Evolutionary conservation across 164 flowering plant species (phyloP).

Genomic region (Kalanchoe fedtschenkoi): DNA sequence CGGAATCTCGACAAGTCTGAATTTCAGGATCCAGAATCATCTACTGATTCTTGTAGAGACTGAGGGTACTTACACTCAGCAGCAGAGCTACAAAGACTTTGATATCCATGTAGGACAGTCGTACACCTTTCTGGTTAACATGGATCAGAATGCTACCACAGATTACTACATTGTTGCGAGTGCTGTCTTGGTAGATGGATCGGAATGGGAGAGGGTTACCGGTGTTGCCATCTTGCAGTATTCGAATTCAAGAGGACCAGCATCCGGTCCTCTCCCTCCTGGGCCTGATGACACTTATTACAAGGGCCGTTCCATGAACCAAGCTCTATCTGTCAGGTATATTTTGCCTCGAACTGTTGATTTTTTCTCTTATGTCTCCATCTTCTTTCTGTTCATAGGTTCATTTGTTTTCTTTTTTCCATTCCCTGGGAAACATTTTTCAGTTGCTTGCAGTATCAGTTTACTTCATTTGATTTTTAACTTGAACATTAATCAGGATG

Average conservation of each 20-base stretch:
- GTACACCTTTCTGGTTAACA: constrained; percentile 80
- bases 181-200: constrained; percentile 54
- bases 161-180: constrained; percentile 95
- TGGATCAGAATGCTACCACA: constrained; percentile 78
- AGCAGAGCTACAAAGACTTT: constrained; percentile 78
- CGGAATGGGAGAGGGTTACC: constrained; percentile 16
- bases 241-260: constrained; percentile 77
- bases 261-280: constrained; percentile 86
- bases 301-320: constrained; percentile 67
- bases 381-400: background rate
- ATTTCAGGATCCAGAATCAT: constrained; percentile 88
- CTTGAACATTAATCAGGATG: constrained; percentile 23
- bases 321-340: constrained; percentile 91
- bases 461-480: background rate
- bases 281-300: constrained; percentile 53
- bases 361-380: background rate
- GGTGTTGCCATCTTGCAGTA: constrained; percentile 87
- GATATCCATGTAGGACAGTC: constrained; percentile 97
- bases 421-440: background rate
- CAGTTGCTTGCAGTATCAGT: background rate
- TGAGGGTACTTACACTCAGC: constrained; percentile 90
- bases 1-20: constrained; percentile 80
- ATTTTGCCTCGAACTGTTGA: background rate
- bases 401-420: background rate
- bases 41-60: constrained; percentile 84